Conservation (phyloP, 441 rosid species). For the Croton laevigatus region DNA sequence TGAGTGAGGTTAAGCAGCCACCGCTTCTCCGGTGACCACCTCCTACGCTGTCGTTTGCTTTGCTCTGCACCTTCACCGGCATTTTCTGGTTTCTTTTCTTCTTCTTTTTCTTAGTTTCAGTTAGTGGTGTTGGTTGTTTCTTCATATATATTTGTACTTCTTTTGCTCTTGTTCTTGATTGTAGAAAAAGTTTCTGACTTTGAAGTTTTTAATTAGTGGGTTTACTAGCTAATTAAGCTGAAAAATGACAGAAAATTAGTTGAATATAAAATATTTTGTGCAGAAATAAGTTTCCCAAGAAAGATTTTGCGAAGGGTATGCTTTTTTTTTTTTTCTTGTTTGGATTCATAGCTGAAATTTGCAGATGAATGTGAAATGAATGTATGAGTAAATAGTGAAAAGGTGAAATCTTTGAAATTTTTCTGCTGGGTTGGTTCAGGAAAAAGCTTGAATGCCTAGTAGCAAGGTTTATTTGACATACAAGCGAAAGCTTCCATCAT, state of each 20-base stretch:
- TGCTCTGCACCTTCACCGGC: neutral
- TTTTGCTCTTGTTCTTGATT: neutral
- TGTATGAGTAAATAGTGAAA: neutral
- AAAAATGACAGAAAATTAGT: neutral
- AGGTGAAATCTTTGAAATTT: neutral
- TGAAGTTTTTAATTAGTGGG: too few species aligned
- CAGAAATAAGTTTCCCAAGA: neutral
- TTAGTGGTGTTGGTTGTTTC: too few species aligned
- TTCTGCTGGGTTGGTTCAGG: neutral
- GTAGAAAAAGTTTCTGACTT: too few species aligned
- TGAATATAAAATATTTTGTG: neutral
- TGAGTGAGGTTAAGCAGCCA: neutral
- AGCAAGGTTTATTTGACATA: conserved; percentile 37
- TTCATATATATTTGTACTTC: too few species aligned
- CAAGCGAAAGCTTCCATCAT: conserved; percentile 36
- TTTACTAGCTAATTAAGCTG: neutral
- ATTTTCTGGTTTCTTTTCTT: conserved; percentile 10
- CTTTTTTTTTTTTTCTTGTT: neutral
- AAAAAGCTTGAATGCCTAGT: conserved; percentile 31
- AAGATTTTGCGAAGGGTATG: neutral
- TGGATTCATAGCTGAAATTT: neutral
- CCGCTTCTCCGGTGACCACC: neutral
- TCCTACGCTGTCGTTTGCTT: neutral
- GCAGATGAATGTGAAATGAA: conserved; percentile 6
- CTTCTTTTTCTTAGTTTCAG: neutral